These are phyloP conservation scores for Oryza meridionalis DNA, from an alignment of 176 grass and related monocot species.

Conservation along the genomic window DNA sequence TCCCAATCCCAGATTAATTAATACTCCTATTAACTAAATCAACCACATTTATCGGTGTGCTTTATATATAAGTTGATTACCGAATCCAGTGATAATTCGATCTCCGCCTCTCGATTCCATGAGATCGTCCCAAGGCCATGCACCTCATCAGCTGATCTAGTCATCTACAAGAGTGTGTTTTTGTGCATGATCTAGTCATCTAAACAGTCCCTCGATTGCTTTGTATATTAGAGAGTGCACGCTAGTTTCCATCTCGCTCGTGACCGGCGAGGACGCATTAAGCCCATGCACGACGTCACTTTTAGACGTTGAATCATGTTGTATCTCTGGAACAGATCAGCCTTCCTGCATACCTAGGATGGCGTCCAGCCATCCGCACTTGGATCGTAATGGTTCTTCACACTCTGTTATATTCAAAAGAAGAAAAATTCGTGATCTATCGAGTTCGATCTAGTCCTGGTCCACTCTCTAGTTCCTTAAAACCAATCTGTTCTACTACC, in stretches of 20 bases:
- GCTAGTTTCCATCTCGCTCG: background rate
- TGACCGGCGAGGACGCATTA: background rate
- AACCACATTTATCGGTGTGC: background rate
- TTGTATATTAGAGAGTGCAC: conserved; percentile 9
- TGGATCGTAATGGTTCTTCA: background rate
- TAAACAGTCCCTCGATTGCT: background rate
- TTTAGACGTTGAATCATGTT: conserved; percentile 12
- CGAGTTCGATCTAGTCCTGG: background rate
- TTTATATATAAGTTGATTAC: background rate
- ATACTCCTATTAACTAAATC: too few relatives aligned
- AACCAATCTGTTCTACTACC: background rate
- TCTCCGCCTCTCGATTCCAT: background rate
- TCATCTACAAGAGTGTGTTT: too few relatives aligned
- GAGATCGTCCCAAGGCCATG: background rate
- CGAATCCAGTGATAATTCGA: conserved; percentile 24
- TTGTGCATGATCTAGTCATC: background rate
- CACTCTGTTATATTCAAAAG: background rate
- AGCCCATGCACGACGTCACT: conserved; percentile 19
- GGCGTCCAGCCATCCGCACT: background rate
- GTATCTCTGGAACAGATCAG: background rate
- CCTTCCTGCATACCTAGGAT: background rate
- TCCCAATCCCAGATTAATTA: too few relatives aligned
- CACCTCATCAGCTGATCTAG: too few relatives aligned
- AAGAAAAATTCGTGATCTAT: background rate
- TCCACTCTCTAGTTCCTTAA: background rate